A percentile compares a stretch with the other conserved stretches of the same genome.
phyloP scores from a whole-genome alignment of 371 early-diverging fungal species.

The Funneliformis caledonium region DNA sequence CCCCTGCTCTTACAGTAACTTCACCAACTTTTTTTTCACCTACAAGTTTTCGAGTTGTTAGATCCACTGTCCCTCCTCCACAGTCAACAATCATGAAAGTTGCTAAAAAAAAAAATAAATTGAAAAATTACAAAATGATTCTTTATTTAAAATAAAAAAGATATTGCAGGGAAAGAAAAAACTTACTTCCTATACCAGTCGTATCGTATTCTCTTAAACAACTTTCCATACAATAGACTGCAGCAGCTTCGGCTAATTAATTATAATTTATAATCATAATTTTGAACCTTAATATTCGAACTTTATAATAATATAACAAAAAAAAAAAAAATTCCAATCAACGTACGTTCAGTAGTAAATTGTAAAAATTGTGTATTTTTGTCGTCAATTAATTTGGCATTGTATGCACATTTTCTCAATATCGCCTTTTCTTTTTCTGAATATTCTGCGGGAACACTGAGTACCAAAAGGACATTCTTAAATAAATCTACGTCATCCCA shows the following conservation, averaged over 20 bases:
- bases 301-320: too few species aligned
- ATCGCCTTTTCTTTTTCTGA: conserved; percentile 25
- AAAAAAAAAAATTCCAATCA: not conserved
- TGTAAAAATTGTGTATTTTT: conserved; percentile 42
- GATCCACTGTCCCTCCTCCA: conserved; percentile 66
- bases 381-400: not conserved
- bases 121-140: not conserved
- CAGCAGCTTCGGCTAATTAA: conserved; percentile 33
- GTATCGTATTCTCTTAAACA: conserved; percentile 3
- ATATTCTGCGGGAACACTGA: conserved; percentile 37
- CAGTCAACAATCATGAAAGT: conserved; percentile 60
- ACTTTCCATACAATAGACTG: conserved; percentile 23
- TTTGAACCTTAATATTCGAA: not conserved
- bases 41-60: conserved; percentile 56
- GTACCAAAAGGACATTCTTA: conserved; percentile 20
- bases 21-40: conserved; percentile 49
- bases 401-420: conserved; percentile 24
- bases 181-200: not conserved
- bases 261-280: not conserved
- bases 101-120: not conserved
- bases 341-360: conserved; percentile 39
- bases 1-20: conserved; percentile 40
- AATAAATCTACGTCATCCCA: conserved; percentile 30
- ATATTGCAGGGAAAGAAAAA: not conserved
- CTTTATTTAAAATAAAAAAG: not conserved